Percentiles rank a stretch among this genome's conserved stretches.
phyloP scores from a whole-genome alignment of 2,329 filamentous ascomycete genomes.

The Trichoderma aggressivum region DNA sequence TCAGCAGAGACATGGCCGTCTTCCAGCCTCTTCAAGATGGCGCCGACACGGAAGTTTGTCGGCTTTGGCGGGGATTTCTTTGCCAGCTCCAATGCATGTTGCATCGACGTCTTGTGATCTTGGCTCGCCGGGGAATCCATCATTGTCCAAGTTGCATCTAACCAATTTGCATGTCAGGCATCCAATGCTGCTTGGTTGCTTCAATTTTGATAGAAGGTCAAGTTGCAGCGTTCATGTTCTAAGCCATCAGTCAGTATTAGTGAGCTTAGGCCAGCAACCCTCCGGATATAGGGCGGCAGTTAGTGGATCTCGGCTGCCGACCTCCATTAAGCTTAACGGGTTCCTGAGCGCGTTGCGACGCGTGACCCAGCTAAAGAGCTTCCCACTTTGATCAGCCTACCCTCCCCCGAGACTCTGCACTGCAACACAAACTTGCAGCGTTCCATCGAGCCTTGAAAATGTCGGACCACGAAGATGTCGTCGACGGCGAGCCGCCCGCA shows the following conservation, averaged over 20 bases:
- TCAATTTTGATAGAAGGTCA: neutral
- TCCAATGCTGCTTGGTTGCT: neutral
- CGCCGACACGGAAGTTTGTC: conserved; percentile 91
- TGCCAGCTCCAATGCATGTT: conserved; percentile 71
- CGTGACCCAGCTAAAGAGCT: conserved; percentile 18
- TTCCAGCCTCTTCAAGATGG: conserved; percentile 66
- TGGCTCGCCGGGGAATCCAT: conserved; percentile 30
- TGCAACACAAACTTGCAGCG: neutral
- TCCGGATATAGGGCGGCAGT: conserved; percentile 2
- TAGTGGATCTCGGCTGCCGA: conserved; percentile 5
- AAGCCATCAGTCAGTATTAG: neutral
- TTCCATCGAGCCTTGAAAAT: conserved; percentile 32
- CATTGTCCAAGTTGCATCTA: neutral
- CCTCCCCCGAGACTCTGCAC: conserved; percentile 9
- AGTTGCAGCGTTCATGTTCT: neutral
- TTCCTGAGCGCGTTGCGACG: conserved; percentile 20
- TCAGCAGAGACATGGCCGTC: conserved; percentile 65
- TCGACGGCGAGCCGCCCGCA: conserved; percentile 56
- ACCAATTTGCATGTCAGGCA: neutral
- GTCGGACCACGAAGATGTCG: conserved; percentile 50
- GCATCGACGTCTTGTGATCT: conserved; percentile 56
- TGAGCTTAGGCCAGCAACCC: neutral
- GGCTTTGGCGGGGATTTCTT: conserved; percentile 77
- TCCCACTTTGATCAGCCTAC: neutral
- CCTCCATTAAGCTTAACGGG: conserved; percentile 18